Conservation (phyloP, 2,329 filamentous ascomycete genomes). For the Calonectria henricotiae region DNA sequence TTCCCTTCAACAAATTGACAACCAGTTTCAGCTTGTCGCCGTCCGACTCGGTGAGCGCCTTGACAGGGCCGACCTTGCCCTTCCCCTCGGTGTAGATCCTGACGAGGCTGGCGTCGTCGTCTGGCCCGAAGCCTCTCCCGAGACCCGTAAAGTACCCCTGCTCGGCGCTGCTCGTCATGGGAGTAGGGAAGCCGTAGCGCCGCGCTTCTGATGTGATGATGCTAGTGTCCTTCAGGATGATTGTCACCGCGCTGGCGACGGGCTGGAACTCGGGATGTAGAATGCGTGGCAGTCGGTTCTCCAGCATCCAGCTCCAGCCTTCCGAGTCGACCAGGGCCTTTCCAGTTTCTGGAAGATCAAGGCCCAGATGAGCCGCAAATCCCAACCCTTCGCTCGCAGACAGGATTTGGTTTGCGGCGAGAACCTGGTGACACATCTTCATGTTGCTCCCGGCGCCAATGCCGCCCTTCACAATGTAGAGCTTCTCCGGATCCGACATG, state of each 20-base stretch:
- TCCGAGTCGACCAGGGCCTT: conserved; percentile 64
- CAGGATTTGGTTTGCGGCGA: conserved; percentile 76
- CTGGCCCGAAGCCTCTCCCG: conserved; percentile 65
- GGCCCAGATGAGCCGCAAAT: conserved; percentile 70
- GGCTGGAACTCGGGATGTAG: conserved; percentile 69
- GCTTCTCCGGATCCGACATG: conserved; percentile 74
- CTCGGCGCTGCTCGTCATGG: conserved; percentile 76
- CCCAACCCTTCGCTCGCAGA: conserved; percentile 74
- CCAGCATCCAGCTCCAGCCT: conserved; percentile 75
- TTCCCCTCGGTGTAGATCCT: conserved; percentile 37
- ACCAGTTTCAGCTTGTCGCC: conserved; percentile 35
- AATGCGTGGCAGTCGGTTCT: conserved; percentile 72
- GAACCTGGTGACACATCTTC: conserved; percentile 79
- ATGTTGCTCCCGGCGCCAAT: conserved; percentile 77
- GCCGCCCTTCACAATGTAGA: conserved; percentile 75
- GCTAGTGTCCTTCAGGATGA: conserved; percentile 74
- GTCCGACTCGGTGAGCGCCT: background rate
- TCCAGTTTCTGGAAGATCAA: conserved; percentile 64
- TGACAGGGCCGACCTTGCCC: conserved; percentile 5
- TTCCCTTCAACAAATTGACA: conserved; percentile 38
- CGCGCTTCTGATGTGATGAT: conserved; percentile 80
- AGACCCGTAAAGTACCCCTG: conserved; percentile 76
- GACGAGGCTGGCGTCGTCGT: conserved; percentile 39
- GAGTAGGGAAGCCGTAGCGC: conserved; percentile 71
- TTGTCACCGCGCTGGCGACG: conserved; percentile 72